Evolutionary conservation across 1,284 basidiomycete genomes (phyloP).

Genomic region (Leccinum subspadiceum): DNA sequence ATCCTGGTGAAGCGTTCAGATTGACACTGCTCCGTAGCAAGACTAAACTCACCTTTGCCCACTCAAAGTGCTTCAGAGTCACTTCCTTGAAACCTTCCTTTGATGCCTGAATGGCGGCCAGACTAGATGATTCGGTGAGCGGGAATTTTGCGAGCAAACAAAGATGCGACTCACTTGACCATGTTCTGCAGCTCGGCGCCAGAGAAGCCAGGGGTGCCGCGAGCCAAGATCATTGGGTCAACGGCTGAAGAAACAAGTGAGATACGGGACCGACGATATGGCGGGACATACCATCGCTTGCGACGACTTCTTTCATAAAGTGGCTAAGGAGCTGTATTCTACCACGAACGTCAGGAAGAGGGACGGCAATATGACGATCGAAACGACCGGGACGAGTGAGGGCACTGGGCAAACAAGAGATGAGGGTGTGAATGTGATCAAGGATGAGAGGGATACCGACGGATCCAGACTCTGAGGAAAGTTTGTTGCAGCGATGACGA

Average conservation of each 20-base stretch:
- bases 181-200: slow-evolving; percentile 93
- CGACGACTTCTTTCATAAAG: slow-evolving; percentile 80
- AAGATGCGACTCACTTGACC: slow-evolving; percentile 69
- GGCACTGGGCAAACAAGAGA: slow-evolving; percentile 52
- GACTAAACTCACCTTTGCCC: slow-evolving; percentile 72
- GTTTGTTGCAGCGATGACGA: slow-evolving; percentile 94
- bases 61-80: slow-evolving; percentile 84
- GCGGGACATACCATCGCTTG: slow-evolving; percentile 49
- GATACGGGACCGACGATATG: slow-evolving; percentile 2
- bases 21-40: not conserved
- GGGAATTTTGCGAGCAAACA: not conserved
- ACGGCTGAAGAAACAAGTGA: slow-evolving; percentile 48
- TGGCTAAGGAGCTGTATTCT: slow-evolving; percentile 87
- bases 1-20: slow-evolving; percentile 49
- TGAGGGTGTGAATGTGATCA: slow-evolving; percentile 13
- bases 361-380: slow-evolving; percentile 88
- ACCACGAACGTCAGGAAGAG: slow-evolving; percentile 84
- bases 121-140: slow-evolving; percentile 39
- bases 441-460: slow-evolving; percentile 44
- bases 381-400: slow-evolving; percentile 93
- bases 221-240: slow-evolving; percentile 81
- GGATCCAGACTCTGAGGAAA: slow-evolving; percentile 90
- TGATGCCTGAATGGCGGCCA: slow-evolving; percentile 91
- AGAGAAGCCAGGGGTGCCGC: slow-evolving; percentile 89
- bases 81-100: slow-evolving; percentile 77